These are phyloP conservation scores for Populus alba DNA, from an alignment of 345 rosid species.

Conservation along the genomic window DNA sequence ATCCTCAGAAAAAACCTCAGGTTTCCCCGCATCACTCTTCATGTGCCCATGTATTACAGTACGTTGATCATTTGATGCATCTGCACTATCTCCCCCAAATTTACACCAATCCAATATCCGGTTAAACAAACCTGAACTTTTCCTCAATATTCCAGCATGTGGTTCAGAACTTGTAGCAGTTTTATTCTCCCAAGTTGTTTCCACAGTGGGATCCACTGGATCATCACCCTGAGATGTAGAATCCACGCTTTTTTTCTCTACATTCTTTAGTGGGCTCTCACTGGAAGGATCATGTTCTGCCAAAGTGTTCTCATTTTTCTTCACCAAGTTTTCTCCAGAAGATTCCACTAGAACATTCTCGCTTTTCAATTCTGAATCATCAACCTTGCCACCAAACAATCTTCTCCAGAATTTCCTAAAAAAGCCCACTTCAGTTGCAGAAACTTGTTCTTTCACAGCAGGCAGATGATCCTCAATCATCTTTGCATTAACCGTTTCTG, in stretches of 20 bases:
- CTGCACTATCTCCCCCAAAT: slow-evolving; percentile 29
- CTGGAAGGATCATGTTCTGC: slow-evolving; percentile 15
- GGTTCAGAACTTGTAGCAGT: slow-evolving; percentile 15
- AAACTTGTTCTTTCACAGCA: slow-evolving; percentile 20
- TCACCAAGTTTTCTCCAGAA: slow-evolving; percentile 23
- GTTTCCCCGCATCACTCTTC: slow-evolving; percentile 22
- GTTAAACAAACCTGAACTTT: slow-evolving; percentile 33
- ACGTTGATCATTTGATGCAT: slow-evolving; percentile 27
- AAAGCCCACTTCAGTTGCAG: slow-evolving; percentile 36
- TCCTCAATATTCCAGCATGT: slow-evolving; percentile 14
- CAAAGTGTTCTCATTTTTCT: slow-evolving; percentile 11
- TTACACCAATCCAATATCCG: slow-evolving; percentile 35
- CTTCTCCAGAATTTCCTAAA: slow-evolving; percentile 41
- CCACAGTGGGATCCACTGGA: slow-evolving; percentile 9
- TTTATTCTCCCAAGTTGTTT: slow-evolving; percentile 26
- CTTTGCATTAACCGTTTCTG: slow-evolving; percentile 9
- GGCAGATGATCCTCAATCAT: slow-evolving; percentile 16
- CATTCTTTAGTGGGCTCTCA: slow-evolving; percentile 22
- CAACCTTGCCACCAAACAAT: slow-evolving; percentile 43
- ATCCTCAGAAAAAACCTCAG: slow-evolving; percentile 39
- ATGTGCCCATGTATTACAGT: slow-evolving; percentile 20
- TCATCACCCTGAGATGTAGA: slow-evolving; percentile 14
- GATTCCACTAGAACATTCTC: slow-evolving; percentile 12
- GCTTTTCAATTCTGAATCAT: slow-evolving; percentile 20
- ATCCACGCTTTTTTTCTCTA: slow-evolving; percentile 22